Conservation (phyloP, 78 protist species). For the Diacronema lutheri region DNA sequence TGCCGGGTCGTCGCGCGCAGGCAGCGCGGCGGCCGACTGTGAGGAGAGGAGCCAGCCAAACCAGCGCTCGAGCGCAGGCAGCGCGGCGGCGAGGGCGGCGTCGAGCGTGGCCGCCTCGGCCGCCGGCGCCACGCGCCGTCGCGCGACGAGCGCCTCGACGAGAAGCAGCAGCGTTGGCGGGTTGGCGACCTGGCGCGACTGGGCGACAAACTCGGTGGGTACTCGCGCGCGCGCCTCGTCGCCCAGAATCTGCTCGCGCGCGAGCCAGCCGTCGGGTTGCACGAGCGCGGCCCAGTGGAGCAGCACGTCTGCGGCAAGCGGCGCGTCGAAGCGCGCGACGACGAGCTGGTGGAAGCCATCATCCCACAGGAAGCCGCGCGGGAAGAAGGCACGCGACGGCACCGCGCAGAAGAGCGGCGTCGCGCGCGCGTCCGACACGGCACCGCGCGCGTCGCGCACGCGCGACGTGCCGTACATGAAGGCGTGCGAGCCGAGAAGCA, state of each 20-base stretch:
- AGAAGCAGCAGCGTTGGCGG: conserved; percentile 83
- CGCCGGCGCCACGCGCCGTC: background rate
- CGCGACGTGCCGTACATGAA: no score
- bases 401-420: conserved; percentile 63
- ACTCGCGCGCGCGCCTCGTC: conserved; percentile 65
- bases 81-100: background rate
- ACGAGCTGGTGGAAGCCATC: conserved; percentile 75
- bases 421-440: background rate
- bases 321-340: conserved; percentile 51
- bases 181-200: conserved; percentile 59
- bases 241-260: conserved; percentile 94
- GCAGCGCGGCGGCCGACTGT: conserved; percentile 33
- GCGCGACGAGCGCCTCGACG: background rate
- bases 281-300: conserved; percentile 75
- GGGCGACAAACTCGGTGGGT: conserved; percentile 52
- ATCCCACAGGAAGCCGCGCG: conserved; percentile 97
- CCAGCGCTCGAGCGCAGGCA: background rate
- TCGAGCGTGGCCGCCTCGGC: background rate
- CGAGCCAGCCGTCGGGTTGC: conserved; percentile 88
- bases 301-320: conserved; percentile 51
- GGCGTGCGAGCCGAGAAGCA: no score
- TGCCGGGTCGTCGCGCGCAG: background rate
- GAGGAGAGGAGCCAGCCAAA: conserved; percentile 40
- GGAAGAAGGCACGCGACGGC: conserved; percentile 88
- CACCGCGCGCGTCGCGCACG: background rate